Evolutionary conservation across 2,329 filamentous ascomycete genomes (phyloP).

Genomic region (Graphiopsis chlorocephala): DNA sequence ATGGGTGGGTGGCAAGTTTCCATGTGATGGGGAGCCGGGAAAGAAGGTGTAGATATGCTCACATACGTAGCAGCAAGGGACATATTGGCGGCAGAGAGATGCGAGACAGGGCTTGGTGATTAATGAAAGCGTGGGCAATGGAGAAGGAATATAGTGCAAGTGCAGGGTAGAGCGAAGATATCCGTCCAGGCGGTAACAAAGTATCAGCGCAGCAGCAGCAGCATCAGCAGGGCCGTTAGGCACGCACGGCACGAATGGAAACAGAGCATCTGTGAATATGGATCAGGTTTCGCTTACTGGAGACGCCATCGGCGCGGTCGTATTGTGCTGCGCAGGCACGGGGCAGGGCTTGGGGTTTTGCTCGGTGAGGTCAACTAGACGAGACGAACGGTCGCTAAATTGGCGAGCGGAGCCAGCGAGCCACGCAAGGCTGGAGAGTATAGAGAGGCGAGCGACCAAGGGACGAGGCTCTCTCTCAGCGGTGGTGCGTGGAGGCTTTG

Average conservation of each 20-base stretch:
- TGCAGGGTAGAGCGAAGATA: neutral
- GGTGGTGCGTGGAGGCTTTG: neutral
- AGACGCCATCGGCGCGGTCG: conserved; percentile 12
- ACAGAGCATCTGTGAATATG: neutral
- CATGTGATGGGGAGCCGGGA: conserved; percentile 3
- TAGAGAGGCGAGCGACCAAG: neutral
- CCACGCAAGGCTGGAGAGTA: conserved; percentile 3
- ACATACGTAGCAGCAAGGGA: conserved; percentile 10
- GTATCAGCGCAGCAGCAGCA: neutral
- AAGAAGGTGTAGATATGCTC: conserved; percentile 9
- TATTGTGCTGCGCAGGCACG: conserved; percentile 7
- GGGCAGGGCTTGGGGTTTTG: conserved; percentile 1
- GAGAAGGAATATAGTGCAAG: neutral
- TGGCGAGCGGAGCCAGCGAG: conserved; percentile 3
- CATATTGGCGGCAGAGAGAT: conserved; percentile 1
- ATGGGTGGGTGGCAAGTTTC: conserved; percentile 16
- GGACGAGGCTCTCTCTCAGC: no score
- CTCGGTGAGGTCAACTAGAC: neutral
- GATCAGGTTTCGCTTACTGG: conserved; percentile 15
- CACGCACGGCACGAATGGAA: neutral
- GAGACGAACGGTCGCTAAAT: conserved; percentile 3
- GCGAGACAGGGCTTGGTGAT: conserved; percentile 1
- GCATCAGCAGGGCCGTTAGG: neutral
- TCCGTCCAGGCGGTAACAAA: conserved; percentile 1
- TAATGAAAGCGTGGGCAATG: neutral